Conservation (phyloP, 768 basidiomycete genomes). For the Rickenella mellea region DNA sequence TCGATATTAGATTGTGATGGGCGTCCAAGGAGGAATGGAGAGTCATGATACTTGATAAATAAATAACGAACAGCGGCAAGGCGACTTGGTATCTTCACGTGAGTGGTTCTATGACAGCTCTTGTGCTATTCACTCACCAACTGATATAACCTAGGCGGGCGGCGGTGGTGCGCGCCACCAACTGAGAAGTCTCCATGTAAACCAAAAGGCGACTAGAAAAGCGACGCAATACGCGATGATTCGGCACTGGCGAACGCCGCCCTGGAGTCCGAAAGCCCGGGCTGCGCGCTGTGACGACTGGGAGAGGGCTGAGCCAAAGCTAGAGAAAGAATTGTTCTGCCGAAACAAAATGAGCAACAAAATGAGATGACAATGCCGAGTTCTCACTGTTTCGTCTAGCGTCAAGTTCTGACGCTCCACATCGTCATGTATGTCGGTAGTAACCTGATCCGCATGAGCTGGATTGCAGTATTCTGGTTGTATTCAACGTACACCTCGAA, state of each 20-base stretch:
- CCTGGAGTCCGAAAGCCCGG: constrained; percentile 64
- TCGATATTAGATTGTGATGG: too few species aligned
- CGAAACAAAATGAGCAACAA: neutral
- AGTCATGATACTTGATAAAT: too few species aligned
- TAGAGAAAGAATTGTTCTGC: constrained; percentile 58
- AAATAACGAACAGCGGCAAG: too few species aligned
- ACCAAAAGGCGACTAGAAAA: constrained; percentile 46
- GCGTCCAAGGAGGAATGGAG: too few species aligned
- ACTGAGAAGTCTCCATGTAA: constrained; percentile 39
- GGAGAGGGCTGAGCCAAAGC: constrained; percentile 51
- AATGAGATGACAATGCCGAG: constrained; percentile 3
- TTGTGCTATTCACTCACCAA: too few species aligned
- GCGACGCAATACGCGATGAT: constrained; percentile 53
- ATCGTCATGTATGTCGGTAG: constrained; percentile 78
- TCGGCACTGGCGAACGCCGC: constrained; percentile 60
- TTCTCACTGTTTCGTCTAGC: constrained; percentile 60
- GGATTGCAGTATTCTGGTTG: neutral
- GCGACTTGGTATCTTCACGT: too few species aligned
- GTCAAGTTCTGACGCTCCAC: constrained; percentile 75
- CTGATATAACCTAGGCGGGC: too few species aligned
- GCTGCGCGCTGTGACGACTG: constrained; percentile 63
- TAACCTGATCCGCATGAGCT: constrained; percentile 42
- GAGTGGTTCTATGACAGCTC: too few species aligned
- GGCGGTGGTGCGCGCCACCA: too few species aligned
- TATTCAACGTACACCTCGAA: constrained; percentile 55